phyloP scores from a whole-genome alignment of 371 early-diverging fungal genomes.

The Thermomucor indicae-seudaticae region DNA sequence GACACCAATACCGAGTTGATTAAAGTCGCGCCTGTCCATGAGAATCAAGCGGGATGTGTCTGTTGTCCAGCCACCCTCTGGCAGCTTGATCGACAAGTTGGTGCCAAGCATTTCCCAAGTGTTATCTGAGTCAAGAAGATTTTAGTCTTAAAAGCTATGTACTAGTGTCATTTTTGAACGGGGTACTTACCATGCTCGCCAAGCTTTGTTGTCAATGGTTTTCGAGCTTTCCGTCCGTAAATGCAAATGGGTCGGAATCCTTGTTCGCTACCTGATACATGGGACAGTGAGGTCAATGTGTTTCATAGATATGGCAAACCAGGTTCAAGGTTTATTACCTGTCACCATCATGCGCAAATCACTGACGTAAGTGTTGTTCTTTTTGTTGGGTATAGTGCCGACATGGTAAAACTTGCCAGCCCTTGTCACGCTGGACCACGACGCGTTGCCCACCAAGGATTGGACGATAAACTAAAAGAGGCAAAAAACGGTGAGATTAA shows the following conservation, averaged over 20 bases:
- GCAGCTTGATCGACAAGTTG: conserved; percentile 78
- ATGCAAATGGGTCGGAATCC: conserved; percentile 88
- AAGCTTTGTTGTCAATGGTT: conserved; percentile 68
- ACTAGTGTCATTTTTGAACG: too few relatives aligned
- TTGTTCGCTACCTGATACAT: conserved; percentile 31
- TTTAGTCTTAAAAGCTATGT: conserved; percentile 1
- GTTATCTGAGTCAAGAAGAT: conserved; percentile 14
- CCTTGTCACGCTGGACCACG: conserved; percentile 82
- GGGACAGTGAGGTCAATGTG: too few relatives aligned
- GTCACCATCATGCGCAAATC: conserved; percentile 92
- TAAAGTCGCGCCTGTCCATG: conserved; percentile 94
- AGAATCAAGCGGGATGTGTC: conserved; percentile 81
- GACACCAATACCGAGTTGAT: conserved; percentile 84
- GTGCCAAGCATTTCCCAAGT: conserved; percentile 96
- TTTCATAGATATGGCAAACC: too few relatives aligned
- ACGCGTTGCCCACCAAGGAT: conserved; percentile 88
- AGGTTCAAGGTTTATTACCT: conserved; percentile 44
- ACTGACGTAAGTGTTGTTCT: conserved; percentile 80
- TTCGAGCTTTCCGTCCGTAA: conserved; percentile 82
- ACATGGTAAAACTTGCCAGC: conserved; percentile 87
- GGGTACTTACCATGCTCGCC: conserved; percentile 42
- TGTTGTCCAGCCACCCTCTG: conserved; percentile 81
- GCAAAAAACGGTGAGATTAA: too few relatives aligned
- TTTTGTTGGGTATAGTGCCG: conserved; percentile 90
- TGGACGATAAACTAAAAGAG: conserved; percentile 82